Conservation (phyloP, 2,329 filamentous ascomycete species). For the Sphaerulina vaccinii region DNA sequence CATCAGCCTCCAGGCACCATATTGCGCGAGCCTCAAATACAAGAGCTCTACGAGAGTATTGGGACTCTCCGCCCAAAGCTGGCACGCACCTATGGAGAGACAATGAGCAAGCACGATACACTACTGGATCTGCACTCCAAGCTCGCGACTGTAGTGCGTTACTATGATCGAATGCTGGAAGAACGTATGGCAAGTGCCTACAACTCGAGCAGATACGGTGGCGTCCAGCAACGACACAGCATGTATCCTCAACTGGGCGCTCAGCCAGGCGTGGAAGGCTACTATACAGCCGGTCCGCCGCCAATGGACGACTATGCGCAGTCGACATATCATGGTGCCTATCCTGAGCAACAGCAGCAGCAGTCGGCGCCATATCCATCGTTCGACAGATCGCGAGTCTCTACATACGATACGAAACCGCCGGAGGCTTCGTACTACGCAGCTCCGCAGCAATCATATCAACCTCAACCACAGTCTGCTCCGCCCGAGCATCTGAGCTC, state of each 20-base stretch:
- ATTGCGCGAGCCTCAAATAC: constrained; percentile 93
- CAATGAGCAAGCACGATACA: constrained; percentile 99
- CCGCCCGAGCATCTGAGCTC: constrained; percentile 26
- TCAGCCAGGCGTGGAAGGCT: constrained; percentile 67
- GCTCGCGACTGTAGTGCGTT: constrained; percentile 90
- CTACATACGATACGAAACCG: constrained; percentile 27
- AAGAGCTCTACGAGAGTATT: constrained; percentile 96
- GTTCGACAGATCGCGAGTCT: constrained; percentile 31
- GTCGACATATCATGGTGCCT: constrained; percentile 22
- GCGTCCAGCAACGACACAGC: constrained; percentile 33
- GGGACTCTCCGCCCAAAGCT: constrained; percentile 90
- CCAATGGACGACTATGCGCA: constrained; percentile 46
- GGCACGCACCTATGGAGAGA: constrained; percentile 93
- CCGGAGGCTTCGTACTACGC: constrained; percentile 35
- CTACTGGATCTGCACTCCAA: constrained; percentile 93
- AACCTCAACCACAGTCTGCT: constrained; percentile 31
- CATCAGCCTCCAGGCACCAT: constrained; percentile 95
- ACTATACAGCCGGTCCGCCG: constrained; percentile 69
- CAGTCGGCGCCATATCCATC: constrained; percentile 37
- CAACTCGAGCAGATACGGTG: constrained; percentile 63
- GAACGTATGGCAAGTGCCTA: constrained; percentile 92
- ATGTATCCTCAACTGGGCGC: constrained; percentile 65
- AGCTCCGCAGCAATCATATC: constrained; percentile 35
- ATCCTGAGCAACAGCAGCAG: constrained; percentile 45
- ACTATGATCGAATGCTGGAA: constrained; percentile 97